A percentile compares a stretch with the other conserved stretches of the same genome.
phyloP scores from a whole-genome alignment of 768 basidiomycete species.

The Tylopilus felleus region DNA sequence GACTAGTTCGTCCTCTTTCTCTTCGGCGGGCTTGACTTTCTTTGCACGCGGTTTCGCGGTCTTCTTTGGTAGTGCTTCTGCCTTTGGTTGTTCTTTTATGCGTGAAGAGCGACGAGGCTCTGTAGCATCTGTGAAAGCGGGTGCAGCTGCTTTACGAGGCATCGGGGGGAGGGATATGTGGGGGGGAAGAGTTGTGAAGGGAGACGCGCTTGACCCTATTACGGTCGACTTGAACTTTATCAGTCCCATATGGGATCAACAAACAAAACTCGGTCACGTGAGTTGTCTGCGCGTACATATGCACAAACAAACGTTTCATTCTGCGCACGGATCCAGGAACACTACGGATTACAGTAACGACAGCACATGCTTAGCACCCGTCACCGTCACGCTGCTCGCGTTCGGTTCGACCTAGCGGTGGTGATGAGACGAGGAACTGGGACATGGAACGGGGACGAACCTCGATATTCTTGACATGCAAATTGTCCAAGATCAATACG shows the following conservation, averaged over 20 bases:
- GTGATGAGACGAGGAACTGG: neutral
- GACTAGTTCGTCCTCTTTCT: conserved; percentile 44
- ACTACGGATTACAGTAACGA: conserved; percentile 7
- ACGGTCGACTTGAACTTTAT: conserved; percentile 35
- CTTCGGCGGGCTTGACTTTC: conserved; percentile 38
- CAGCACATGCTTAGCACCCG: conserved; percentile 16
- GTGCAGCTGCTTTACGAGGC: conserved; percentile 67
- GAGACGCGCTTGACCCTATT: conserved; percentile 34
- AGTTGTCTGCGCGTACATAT: conserved; percentile 29
- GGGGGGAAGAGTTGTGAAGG: conserved; percentile 18
- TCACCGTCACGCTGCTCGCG: conserved; percentile 3
- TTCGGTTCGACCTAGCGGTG: conserved; percentile 10
- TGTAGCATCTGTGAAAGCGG: conserved; percentile 35
- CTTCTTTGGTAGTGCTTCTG: conserved; percentile 51
- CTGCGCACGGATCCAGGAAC: conserved; percentile 17
- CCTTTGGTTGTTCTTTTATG: conserved; percentile 70
- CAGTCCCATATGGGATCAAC: conserved; percentile 29
- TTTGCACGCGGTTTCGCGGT: conserved; percentile 58
- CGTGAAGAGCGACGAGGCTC: conserved; percentile 70
- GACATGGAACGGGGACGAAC: conserved; percentile 34
- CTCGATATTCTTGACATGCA: conserved; percentile 63
- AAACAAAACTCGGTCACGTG: conserved; percentile 36
- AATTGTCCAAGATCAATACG: conserved; percentile 64
- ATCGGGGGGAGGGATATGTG: conserved; percentile 34
- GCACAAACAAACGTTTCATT: conserved; percentile 20